Evolutionary conservation across 768 basidiomycete genomes (phyloP), one percentile per base, ranked within the genome.

Genomic region (Trametes cubensis): DNA sequence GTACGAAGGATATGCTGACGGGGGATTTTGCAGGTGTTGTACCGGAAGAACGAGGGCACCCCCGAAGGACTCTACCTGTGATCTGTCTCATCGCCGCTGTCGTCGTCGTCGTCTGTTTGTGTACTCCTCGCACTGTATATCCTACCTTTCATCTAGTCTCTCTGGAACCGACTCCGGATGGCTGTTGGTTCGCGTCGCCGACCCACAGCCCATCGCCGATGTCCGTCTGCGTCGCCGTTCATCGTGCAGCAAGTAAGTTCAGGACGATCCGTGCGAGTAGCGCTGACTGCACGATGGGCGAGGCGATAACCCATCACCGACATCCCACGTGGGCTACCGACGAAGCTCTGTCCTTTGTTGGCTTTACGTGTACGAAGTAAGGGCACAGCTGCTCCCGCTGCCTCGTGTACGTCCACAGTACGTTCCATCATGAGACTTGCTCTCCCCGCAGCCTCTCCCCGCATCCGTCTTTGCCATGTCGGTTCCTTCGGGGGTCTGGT

Each of bases 41-140:
- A 98, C 78, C 84, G 92, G 76, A 99, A 99, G 88, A 95, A 95
- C 75, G 97, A 98, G 79, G 94, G 92, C 66, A 94, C 93, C 28
- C 92, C 93, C 1, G 93, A 94, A 71, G 92, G 92, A 52, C 80
- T 94, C 59, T 94, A 94, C 73, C 76, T 94, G 79, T 93, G 67
- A 68, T 68, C 46, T 67, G 62, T 34, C 34, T 34, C 34, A 34
- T 34, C 34, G 34, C 34, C 34, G 34, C 34, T 34, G 34, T 34
- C 34, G 34, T 34, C 34, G 34, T 34, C 34, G 34, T 68, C 58
- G 48, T 49, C 28, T 60, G 50, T 56, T 49, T 48, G 61, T 58
- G 41, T 50, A 49, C 38, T 51, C 30, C 40, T 53, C 47, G 58
- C 47, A 20, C 55, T 58, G 52, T 49, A 44, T 64, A 64, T 64